Percentiles rank a stretch among this genome's conserved stretches.
These are phyloP conservation scores for Phytophthora pistaciae DNA, from an alignment of 352 stramenopile species.

Conservation along the genomic window DNA sequence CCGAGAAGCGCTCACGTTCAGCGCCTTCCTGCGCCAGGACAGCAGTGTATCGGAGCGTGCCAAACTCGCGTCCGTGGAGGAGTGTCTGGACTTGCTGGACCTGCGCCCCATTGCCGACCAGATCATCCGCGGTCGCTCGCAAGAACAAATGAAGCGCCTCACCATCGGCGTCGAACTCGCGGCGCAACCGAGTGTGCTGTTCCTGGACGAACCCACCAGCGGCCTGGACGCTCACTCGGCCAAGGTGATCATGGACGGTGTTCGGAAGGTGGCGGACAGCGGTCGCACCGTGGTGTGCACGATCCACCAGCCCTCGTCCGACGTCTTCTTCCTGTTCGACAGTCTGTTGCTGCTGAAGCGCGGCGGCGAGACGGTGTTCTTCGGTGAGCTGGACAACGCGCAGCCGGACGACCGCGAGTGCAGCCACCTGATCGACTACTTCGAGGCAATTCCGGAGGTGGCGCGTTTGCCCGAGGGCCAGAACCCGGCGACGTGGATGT, in stretches of 20 bases:
- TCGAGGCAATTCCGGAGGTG: constrained; percentile 41
- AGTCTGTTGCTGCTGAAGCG: constrained; percentile 79
- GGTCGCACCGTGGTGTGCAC: constrained; percentile 79
- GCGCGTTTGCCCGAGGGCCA: constrained; percentile 32
- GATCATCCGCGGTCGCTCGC: constrained; percentile 44
- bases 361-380: constrained; percentile 65
- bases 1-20: constrained; percentile 90
- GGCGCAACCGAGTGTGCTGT: constrained; percentile 82
- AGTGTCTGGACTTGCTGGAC: constrained; percentile 46
- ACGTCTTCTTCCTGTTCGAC: constrained; percentile 69
- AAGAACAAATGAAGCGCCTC: constrained; percentile 70
- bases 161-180: constrained; percentile 92
- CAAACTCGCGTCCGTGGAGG: constrained; percentile 40
- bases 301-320: constrained; percentile 39
- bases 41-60: constrained; percentile 31
- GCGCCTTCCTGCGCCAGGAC: constrained; percentile 76
- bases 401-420: constrained; percentile 20
- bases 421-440: constrained; percentile 46
- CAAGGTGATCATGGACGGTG: constrained; percentile 80
- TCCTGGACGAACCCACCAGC: constrained; percentile 89
- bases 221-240: constrained; percentile 89
- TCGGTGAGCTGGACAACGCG: constrained; percentile 42
- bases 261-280: constrained; percentile 78
- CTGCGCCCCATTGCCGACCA: constrained; percentile 42
- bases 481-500: constrained; percentile 85